Percentiles rank a stretch among this genome's conserved stretches.
These are phyloP conservation scores for Wallacemonas sp. DNA, from an alignment of 208 protist species.

Conservation along the genomic window DNA sequence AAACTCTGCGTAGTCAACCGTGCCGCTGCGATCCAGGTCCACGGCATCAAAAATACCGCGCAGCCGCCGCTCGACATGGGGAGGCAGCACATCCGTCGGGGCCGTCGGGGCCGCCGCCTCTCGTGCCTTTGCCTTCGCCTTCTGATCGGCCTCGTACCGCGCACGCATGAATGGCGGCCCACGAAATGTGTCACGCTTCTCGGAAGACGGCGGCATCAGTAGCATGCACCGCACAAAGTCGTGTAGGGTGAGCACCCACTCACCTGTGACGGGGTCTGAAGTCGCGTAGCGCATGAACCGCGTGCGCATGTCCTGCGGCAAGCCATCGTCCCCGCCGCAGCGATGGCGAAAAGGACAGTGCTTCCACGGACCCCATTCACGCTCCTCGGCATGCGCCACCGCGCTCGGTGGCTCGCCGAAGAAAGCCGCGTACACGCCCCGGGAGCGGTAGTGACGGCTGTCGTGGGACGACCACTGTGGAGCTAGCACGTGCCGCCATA, in stretches of 20 bases:
- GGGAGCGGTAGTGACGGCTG: not conserved
- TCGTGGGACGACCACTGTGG: not conserved
- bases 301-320: slow-evolving; percentile 2
- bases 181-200: not conserved
- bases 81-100: slow-evolving; percentile 5
- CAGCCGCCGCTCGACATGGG: slow-evolving; percentile 18
- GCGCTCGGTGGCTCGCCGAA: not conserved
- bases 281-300: slow-evolving; percentile 40
- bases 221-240: slow-evolving; percentile 55
- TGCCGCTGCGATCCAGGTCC: slow-evolving; percentile 45
- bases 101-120: not conserved
- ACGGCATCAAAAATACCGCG: slow-evolving; percentile 39
- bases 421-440: not conserved
- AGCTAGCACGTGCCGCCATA: not conserved
- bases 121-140: not conserved
- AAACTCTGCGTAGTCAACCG: slow-evolving; percentile 65
- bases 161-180: not conserved
- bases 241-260: slow-evolving; percentile 31
- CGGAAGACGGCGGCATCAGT: slow-evolving; percentile 15
- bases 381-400: not conserved
- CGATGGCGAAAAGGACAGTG: not conserved
- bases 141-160: not conserved
- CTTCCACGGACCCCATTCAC: not conserved
- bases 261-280: slow-evolving; percentile 19
- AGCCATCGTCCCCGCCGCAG: not conserved